These are phyloP conservation scores for Clonostachys byssicola DNA, from an alignment of 2,329 filamentous ascomycete genomes.

Conservation along the genomic window DNA sequence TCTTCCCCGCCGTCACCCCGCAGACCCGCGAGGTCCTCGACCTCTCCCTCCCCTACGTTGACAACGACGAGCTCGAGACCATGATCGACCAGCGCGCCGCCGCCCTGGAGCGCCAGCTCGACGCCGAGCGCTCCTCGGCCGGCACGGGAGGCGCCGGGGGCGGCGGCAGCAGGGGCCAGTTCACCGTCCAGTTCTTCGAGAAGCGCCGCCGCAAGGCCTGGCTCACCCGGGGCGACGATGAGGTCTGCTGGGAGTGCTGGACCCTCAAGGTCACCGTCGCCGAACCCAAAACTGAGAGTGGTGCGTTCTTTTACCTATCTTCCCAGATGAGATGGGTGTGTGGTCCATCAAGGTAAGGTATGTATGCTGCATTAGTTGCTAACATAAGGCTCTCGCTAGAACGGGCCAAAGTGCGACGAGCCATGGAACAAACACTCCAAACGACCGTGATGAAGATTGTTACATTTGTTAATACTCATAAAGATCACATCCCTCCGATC, in stretches of 20 bases:
- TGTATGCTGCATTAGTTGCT: too few relatives aligned
- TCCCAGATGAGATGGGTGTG: too few relatives aligned
- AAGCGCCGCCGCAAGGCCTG: slow-evolving; percentile 79
- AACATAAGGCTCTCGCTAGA: slow-evolving; percentile 43
- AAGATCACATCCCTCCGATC: slow-evolving; percentile 95
- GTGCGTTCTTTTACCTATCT: slow-evolving; percentile 42
- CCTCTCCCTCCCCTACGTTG: slow-evolving; percentile 82
- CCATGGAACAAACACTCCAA: slow-evolving; percentile 86
- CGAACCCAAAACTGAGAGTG: slow-evolving; percentile 81
- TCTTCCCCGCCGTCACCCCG: slow-evolving; percentile 83
- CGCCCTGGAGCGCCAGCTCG: slow-evolving; percentile 73
- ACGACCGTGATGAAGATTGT: slow-evolving; percentile 89
- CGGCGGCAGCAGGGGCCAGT: slow-evolving; percentile 65
- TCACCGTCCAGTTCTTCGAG: slow-evolving; percentile 92
- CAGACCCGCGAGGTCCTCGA: slow-evolving; percentile 86
- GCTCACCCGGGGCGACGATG: slow-evolving; percentile 79
- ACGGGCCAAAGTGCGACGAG: slow-evolving; percentile 79
- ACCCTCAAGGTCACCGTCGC: slow-evolving; percentile 90
- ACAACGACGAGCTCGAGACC: slow-evolving; percentile 87
- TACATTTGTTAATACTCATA: slow-evolving; percentile 79
- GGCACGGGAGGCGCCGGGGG: slow-evolving; percentile 5
- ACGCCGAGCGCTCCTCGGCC: slow-evolving; percentile 44
- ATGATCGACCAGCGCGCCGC: slow-evolving; percentile 86
- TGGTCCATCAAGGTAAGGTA: too few relatives aligned
- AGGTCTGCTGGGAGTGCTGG: slow-evolving; percentile 97